Evolutionary conservation across 768 basidiomycete species (phyloP).

Genomic region (Rubroboletus satanas): DNA sequence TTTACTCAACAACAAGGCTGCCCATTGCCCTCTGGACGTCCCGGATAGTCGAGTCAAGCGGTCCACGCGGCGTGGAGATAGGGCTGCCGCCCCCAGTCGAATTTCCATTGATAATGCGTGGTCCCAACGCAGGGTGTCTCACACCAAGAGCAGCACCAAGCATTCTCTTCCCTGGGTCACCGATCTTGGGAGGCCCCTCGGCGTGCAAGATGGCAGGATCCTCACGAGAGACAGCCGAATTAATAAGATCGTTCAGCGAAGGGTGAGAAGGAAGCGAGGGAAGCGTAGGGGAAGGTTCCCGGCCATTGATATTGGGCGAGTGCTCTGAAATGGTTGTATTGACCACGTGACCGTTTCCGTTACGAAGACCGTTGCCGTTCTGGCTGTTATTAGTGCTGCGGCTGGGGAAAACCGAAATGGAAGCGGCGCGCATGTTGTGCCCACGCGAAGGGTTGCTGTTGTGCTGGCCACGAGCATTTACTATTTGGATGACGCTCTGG

Average conservation of each 20-base stretch:
- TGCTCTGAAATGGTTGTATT: slow-evolving; percentile 50
- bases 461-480: slow-evolving; percentile 69
- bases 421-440: slow-evolving; percentile 66
- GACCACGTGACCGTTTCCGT: slow-evolving; percentile 36
- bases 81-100: slow-evolving; percentile 34
- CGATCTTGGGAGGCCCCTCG: slow-evolving; percentile 69
- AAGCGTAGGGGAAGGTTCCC: slow-evolving; percentile 79
- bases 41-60: slow-evolving; percentile 54
- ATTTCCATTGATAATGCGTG: slow-evolving; percentile 48
- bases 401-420: slow-evolving; percentile 59
- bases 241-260: slow-evolving; percentile 81
- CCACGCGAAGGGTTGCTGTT: slow-evolving; percentile 61
- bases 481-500: slow-evolving; percentile 75
- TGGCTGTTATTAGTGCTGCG: slow-evolving; percentile 42
- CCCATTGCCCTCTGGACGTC: slow-evolving; percentile 77
- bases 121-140: slow-evolving; percentile 70
- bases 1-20: slow-evolving; percentile 70
- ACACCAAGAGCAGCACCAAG: slow-evolving; percentile 81
- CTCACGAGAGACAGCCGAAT: slow-evolving; percentile 53
- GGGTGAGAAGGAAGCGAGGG: slow-evolving; percentile 79
- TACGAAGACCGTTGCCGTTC: slow-evolving; percentile 30
- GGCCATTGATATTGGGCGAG: slow-evolving; percentile 40
- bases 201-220: slow-evolving; percentile 66
- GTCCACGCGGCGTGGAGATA: slow-evolving; percentile 29
- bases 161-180: slow-evolving; percentile 88